Evolutionary conservation across 306 rosid species (phyloP).

Genomic region (Castanospermum australe): DNA sequence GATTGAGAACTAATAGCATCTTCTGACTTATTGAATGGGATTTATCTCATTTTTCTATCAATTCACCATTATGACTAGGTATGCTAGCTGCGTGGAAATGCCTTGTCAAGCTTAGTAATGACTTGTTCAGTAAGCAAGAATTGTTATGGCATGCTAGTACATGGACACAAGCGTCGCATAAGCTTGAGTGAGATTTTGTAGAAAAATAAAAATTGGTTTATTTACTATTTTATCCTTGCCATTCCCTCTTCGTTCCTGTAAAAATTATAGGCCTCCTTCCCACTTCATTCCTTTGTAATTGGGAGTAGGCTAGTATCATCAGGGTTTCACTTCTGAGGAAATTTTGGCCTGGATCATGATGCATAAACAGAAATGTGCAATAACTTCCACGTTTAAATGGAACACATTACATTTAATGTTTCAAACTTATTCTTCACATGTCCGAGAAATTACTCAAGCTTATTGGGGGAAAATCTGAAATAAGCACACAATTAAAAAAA

Average conservation of each 20-base stretch:
- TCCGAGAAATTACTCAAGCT: neutral
- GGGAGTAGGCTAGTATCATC: too few species aligned
- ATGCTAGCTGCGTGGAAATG: neutral
- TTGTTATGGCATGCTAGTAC: too few species aligned
- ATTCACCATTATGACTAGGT: neutral
- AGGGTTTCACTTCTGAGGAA: neutral
- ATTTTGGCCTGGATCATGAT: neutral
- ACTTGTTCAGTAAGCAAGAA: neutral
- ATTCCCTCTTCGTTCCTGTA: too few species aligned
- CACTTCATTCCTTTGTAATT: too few species aligned
- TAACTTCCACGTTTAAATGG: neutral
- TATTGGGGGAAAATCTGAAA: conserved; percentile 1
- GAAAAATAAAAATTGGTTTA: too few species aligned
- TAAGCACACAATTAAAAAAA: neutral
- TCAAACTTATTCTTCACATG: neutral
- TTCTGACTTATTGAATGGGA: neutral
- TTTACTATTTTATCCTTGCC: too few species aligned
- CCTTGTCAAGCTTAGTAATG: neutral
- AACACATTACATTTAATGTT: neutral
- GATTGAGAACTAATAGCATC: neutral
- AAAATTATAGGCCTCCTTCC: too few species aligned
- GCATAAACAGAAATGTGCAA: neutral
- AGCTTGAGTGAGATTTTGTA: too few species aligned
- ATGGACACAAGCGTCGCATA: neutral
- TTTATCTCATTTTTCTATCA: too few species aligned